Percentiles rank a stretch among this genome's conserved stretches.
Conservation (phyloP, 306 rosid genomes). For the Cyclanthera cordifolia region DNA sequence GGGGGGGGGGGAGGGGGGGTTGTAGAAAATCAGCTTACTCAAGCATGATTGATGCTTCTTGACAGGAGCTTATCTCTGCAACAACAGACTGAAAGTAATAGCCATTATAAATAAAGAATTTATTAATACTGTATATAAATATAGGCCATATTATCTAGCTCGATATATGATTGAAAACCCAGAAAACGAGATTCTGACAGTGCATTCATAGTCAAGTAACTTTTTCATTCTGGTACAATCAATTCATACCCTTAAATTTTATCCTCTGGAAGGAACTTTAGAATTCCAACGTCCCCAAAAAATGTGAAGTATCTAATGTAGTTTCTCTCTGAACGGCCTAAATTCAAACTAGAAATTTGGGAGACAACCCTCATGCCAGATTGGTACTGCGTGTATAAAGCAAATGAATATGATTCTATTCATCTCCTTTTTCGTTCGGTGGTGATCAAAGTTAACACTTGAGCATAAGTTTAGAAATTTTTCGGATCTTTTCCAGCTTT, state of each 20-base stretch:
- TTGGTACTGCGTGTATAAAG: background rate
- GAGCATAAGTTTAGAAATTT: background rate
- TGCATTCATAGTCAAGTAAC: background rate
- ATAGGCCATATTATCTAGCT: background rate
- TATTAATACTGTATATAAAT: background rate
- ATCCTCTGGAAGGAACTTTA: background rate
- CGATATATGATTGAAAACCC: background rate
- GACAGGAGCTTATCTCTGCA: slow-evolving; percentile 86
- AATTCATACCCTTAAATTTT: background rate
- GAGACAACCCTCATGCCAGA: no score
- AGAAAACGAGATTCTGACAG: background rate
- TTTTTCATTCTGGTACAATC: background rate
- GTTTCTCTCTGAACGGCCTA: background rate
- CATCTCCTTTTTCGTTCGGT: background rate
- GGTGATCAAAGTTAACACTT: background rate
- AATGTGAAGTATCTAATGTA: background rate
- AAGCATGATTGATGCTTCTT: slow-evolving; percentile 84
- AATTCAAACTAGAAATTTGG: background rate
- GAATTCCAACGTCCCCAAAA: background rate
- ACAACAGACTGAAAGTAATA: slow-evolving; percentile 64
- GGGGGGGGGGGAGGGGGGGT: background rate
- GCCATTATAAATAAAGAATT: slow-evolving; percentile 6
- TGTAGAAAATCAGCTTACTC: slow-evolving; percentile 43
- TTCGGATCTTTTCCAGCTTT: background rate
- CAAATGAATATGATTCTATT: background rate